Percentiles rank a stretch among this genome's conserved stretches.
These are phyloP conservation scores for Vitis riparia DNA, from an alignment of 164 flowering plant species.

Conservation along the genomic window DNA sequence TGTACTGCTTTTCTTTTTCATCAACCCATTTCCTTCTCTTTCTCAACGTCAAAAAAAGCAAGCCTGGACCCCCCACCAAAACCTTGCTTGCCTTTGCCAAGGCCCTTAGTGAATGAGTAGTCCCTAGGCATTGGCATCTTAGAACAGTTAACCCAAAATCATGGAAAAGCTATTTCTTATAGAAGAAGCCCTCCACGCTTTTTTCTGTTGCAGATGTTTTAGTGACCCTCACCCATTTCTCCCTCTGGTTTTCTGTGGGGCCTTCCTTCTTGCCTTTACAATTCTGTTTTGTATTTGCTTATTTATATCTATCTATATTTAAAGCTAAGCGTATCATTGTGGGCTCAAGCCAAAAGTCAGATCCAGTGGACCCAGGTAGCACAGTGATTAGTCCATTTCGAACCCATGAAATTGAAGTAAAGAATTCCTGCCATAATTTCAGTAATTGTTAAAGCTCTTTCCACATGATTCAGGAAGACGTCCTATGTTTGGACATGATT, in stretches of 20 bases:
- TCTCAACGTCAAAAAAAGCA: neutral
- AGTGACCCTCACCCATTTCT: neutral
- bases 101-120: neutral
- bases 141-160: constrained; percentile 7
- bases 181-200: neutral
- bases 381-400: neutral
- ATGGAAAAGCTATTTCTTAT: constrained; percentile 6
- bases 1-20: neutral
- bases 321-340: neutral
- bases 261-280: neutral
- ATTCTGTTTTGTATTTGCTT: neutral
- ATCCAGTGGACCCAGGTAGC: neutral
- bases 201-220: neutral
- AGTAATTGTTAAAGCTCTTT: neutral
- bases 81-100: neutral
- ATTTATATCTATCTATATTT: neutral
- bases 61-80: neutral
- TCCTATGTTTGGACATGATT: neutral
- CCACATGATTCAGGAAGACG: neutral
- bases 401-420: neutral
- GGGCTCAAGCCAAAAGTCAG: too few species aligned
- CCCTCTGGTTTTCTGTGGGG: neutral
- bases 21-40: neutral
- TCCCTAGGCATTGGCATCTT: constrained; percentile 11
- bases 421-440: neutral